A percentile compares a stretch with the other conserved stretches of the same genome.
phyloP scores from a whole-genome alignment of 305 asterid genomes.

The Coffea humblotiana region DNA sequence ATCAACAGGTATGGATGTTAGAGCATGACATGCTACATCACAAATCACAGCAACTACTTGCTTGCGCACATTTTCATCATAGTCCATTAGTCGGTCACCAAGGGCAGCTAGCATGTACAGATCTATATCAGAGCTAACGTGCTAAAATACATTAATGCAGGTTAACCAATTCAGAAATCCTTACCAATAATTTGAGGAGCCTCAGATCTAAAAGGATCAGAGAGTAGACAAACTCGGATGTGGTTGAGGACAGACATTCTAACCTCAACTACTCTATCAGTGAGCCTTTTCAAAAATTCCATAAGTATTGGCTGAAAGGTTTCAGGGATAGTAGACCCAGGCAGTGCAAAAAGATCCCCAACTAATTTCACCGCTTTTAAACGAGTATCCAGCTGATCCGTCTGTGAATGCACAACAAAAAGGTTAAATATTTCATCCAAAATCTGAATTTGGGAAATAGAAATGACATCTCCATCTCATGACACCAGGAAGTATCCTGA shows the following conservation, averaged over 20 bases:
- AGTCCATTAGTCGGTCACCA: slow-evolving; percentile 82
- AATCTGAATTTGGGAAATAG: neutral
- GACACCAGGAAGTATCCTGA: neutral
- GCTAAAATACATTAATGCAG: slow-evolving; percentile 9
- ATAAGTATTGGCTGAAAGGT: slow-evolving; percentile 74
- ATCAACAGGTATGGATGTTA: slow-evolving; percentile 64
- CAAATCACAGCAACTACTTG: slow-evolving; percentile 87
- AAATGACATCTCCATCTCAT: slow-evolving; percentile 6
- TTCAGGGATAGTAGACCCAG: slow-evolving; percentile 66
- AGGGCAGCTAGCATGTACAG: slow-evolving; percentile 69
- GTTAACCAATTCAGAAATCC: slow-evolving; percentile 26
- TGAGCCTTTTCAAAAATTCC: slow-evolving; percentile 87
- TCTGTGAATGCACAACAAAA: slow-evolving; percentile 46
- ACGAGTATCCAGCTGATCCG: slow-evolving; percentile 81
- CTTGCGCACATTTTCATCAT: slow-evolving; percentile 88
- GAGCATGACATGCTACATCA: slow-evolving; percentile 73
- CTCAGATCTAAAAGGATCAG: slow-evolving; percentile 71
- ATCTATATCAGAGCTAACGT: slow-evolving; percentile 32
- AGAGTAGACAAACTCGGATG: slow-evolving; percentile 70
- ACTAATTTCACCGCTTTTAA: slow-evolving; percentile 83
- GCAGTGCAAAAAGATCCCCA: slow-evolving; percentile 82
- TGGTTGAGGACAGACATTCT: slow-evolving; percentile 87
- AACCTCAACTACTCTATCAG: slow-evolving; percentile 83
- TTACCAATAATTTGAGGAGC: slow-evolving; percentile 84
- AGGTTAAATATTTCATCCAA: neutral